Percentiles rank a stretch among this genome's conserved stretches.
These are phyloP conservation scores for Claviceps sp. DNA, from an alignment of 2,329 filamentous ascomycete genomes.

Conservation along the genomic window DNA sequence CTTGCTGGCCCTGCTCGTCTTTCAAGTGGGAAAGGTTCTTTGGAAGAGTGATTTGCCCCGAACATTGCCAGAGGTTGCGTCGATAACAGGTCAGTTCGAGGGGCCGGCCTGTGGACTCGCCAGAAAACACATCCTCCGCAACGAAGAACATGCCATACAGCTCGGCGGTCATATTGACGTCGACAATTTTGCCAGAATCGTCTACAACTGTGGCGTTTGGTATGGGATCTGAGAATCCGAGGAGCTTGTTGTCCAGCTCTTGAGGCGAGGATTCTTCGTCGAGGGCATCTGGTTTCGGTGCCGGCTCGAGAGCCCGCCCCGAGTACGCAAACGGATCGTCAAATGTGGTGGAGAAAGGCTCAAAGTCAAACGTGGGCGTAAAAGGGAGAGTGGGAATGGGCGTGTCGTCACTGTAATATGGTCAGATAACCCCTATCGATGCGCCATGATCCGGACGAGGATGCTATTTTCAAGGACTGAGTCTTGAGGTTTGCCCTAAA, in stretches of 20 bases:
- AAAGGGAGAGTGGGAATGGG: constrained; percentile 33
- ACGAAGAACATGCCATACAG: constrained; percentile 83
- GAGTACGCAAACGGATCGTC: constrained; percentile 53
- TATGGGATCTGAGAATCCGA: constrained; percentile 57
- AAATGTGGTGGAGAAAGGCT: constrained; percentile 46
- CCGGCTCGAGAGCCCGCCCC: constrained; percentile 31
- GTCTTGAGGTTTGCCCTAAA: too few species aligned
- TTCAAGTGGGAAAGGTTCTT: constrained; percentile 53
- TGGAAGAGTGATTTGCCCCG: constrained; percentile 73
- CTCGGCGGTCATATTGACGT: constrained; percentile 58
- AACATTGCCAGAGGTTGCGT: constrained; percentile 89
- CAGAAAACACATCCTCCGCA: constrained; percentile 64
- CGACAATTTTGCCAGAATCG: constrained; percentile 48
- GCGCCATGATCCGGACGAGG: too few species aligned
- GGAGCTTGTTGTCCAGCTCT: constrained; percentile 54
- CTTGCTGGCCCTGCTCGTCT: constrained; percentile 62
- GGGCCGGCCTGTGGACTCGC: constrained; percentile 42
- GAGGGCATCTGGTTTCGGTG: constrained; percentile 29
- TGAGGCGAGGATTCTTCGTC: constrained; percentile 36
- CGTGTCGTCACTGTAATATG: constrained; percentile 18
- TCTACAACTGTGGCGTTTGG: constrained; percentile 51
- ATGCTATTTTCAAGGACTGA: too few species aligned
- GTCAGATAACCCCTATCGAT: not conserved
- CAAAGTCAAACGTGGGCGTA: constrained; percentile 47
- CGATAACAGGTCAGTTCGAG: constrained; percentile 89